These are phyloP conservation scores for Geopyxis carbonaria DNA, from an alignment of 495 filamentous ascomycete species.

Conservation along the genomic window DNA sequence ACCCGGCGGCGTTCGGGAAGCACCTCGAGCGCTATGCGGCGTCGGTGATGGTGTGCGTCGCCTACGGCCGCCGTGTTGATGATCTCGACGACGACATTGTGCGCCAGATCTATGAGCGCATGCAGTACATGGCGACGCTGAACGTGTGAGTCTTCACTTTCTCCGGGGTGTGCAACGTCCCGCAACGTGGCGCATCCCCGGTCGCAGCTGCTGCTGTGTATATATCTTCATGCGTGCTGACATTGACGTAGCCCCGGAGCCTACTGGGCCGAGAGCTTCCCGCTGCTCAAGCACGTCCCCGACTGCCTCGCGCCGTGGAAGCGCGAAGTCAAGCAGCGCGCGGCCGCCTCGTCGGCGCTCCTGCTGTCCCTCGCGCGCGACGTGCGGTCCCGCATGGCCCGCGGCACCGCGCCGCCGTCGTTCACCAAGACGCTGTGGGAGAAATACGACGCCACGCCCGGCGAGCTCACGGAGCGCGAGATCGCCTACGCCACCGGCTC, in stretches of 20 bases:
- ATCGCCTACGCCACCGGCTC: slow-evolving; percentile 43
- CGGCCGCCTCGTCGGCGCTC: slow-evolving; percentile 34
- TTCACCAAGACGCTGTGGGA: slow-evolving; percentile 36
- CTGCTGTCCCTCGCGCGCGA: slow-evolving; percentile 38
- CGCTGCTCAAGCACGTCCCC: slow-evolving; percentile 36
- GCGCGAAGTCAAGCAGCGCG: slow-evolving; percentile 35
- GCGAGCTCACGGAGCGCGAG: slow-evolving; percentile 35
- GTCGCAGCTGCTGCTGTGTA: not conserved
- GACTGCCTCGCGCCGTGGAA: slow-evolving; percentile 43
- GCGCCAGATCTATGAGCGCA: slow-evolving; percentile 36
- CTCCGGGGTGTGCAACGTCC: not conserved
- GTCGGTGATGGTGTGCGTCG: slow-evolving; percentile 46
- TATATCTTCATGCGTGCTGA: not conserved
- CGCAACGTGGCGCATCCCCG: too few relatives aligned
- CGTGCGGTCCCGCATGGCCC: slow-evolving; percentile 28
- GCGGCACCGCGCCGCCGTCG: slow-evolving; percentile 30
- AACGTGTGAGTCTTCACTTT: slow-evolving; percentile 30
- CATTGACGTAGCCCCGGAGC: slow-evolving; percentile 32
- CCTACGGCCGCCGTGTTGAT: slow-evolving; percentile 44
- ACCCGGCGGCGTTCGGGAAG: slow-evolving; percentile 38
- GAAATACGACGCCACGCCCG: slow-evolving; percentile 30
- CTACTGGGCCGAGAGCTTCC: slow-evolving; percentile 41
- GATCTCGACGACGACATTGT: slow-evolving; percentile 36
- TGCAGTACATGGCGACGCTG: slow-evolving; percentile 41
- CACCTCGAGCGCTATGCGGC: slow-evolving; percentile 48